Percentiles rank a stretch among this genome's conserved stretches.
These are phyloP conservation scores for Protea cynaroides DNA, from an alignment of 164 flowering plant genomes.

Conservation along the genomic window DNA sequence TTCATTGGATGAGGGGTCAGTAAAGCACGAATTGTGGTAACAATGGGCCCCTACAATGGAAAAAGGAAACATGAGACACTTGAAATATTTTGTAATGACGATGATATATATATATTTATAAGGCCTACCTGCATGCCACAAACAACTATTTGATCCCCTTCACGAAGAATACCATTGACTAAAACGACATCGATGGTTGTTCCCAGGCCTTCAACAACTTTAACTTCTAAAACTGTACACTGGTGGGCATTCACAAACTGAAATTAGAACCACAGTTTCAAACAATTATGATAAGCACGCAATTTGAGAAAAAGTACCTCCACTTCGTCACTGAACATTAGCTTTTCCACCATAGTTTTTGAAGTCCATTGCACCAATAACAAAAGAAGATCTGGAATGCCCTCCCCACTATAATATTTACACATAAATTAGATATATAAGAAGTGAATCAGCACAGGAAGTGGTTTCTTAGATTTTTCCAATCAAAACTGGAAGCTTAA, in stretches of 20 bases:
- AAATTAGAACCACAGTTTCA: neutral
- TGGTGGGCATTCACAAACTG: constrained; percentile 23
- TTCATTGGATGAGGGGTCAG: constrained; percentile 99
- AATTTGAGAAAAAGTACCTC: constrained; percentile 41
- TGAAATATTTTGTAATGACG: no score
- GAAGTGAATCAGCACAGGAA: neutral
- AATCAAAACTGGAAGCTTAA: neutral
- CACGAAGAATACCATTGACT: constrained; percentile 96
- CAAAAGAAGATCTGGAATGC: constrained; percentile 83
- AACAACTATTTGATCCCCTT: constrained; percentile 96
- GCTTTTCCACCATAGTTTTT: constrained; percentile 90
- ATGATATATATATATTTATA: neutral
- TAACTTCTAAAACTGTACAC: constrained; percentile 99
- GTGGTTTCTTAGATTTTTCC: neutral
- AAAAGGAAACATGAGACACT: constrained; percentile 6
- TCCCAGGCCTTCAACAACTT: constrained; percentile 95
- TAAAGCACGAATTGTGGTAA: constrained; percentile 79
- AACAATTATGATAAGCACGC: neutral
- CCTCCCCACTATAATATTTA: constrained; percentile 73
- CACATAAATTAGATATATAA: neutral
- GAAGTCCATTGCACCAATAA: constrained; percentile 85
- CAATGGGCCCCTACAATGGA: constrained; percentile 82
- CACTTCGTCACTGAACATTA: constrained; percentile 69
- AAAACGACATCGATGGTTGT: constrained; percentile 97
- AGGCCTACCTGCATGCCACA: constrained; percentile 88